Base-by-base conservation (phyloP, 2,329 filamentous ascomycete genomes). In the Talaromyces sp. region DNA sequence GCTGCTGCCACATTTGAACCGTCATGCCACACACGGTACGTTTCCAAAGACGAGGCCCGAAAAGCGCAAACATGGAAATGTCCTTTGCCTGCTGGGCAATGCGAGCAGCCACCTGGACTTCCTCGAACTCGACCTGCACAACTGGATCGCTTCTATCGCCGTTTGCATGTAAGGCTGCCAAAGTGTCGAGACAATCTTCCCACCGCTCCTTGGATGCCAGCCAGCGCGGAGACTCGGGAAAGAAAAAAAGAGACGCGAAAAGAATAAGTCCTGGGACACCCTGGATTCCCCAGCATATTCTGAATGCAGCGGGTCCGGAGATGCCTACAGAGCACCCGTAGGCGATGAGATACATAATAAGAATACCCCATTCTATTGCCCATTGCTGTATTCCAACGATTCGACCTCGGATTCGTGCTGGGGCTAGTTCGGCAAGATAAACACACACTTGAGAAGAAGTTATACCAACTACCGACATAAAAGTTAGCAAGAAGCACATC, bases 221-320 rank as follows among this genome's bases (percentile, higher is more conserved):
- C 85, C 85, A 88, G 65, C 85, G 77, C 2, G 84, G 85, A 0
- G 84, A 86, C 62, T 85, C 81, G 2, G 85, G 85, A 52, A 87
- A 80, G 71, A 55, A 55, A 15, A 42, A 22, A 5, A 76, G 78
- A 51, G 83, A 84, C 53, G 79, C 63, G 59, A 86, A 80, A 42
- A 88, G 78, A 54, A 85, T 69, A 19, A 86, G 71, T 27, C 80
- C 84, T 0, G 85, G 85, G 49, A 88, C 71, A 62, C 85, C 85
- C 66, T 88, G 86, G 5, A 86, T 77, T 47, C 83, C 85, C 85
- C 86, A 88, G 19, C 85, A 84, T 2, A 85, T 80, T 15, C 86
- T 77, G 74, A 85, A 86, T 4, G 81, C 77, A 1, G 78, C 76
- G 0, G 76, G 68, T 6, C 80, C 77, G 0, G 71, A 60, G 1